phyloP scores from a whole-genome alignment of 179 eudicot species.

The Actinidia chinensis region DNA sequence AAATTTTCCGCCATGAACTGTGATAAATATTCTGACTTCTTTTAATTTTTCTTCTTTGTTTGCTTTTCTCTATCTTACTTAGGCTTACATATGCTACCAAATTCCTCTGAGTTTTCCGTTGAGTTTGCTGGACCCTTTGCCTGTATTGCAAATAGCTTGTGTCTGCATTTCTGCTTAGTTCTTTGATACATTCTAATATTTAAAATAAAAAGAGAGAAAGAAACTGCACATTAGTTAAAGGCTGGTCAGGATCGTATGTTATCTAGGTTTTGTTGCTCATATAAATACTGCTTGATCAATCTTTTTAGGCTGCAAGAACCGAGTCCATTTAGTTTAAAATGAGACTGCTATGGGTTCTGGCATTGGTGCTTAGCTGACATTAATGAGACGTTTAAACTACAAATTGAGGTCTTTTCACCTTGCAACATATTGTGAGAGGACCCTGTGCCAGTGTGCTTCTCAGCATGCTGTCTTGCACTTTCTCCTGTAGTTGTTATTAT shows the following conservation, averaged over 20 bases:
- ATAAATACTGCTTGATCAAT: background rate
- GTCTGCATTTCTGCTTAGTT: conserved; percentile 3
- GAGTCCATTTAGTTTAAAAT: background rate
- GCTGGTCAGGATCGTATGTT: background rate
- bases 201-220: no score
- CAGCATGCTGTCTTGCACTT: background rate
- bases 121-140: background rate
- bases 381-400: background rate
- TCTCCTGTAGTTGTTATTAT: background rate
- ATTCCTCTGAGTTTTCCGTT: background rate
- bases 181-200: background rate
- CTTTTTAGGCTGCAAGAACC: conserved; percentile 3
- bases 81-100: background rate
- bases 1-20: background rate
- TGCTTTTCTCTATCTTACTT: background rate
- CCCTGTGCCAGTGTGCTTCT: background rate
- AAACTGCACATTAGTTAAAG: background rate
- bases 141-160: background rate
- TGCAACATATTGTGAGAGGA: background rate
- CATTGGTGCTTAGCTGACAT: background rate
- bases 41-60: background rate
- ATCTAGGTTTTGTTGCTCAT: background rate
- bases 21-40: background rate
- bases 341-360: background rate
- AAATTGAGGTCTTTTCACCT: background rate